Evolutionary conservation across 345 rosid species (phyloP).

Genomic region (Salix suchowensis): DNA sequence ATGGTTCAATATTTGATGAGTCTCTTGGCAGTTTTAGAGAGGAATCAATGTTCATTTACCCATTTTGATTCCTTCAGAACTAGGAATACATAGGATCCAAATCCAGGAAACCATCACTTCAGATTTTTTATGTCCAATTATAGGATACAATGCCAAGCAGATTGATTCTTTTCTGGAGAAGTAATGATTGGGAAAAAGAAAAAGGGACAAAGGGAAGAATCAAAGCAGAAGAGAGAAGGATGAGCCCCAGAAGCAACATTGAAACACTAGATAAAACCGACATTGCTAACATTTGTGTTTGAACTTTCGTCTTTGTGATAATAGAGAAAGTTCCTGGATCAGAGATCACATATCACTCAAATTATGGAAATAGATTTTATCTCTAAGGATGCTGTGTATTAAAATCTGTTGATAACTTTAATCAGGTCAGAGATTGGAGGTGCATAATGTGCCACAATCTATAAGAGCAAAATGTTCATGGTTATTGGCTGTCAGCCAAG

Average conservation of each 20-base stretch:
- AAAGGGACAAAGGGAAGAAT: neutral
- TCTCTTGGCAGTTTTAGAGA: neutral
- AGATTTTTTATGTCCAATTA: neutral
- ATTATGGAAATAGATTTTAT: neutral
- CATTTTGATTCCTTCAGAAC: neutral
- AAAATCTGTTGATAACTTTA: conserved; percentile 2
- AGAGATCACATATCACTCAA: neutral
- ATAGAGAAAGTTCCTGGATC: neutral
- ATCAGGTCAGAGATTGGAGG: neutral
- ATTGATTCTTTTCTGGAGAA: neutral
- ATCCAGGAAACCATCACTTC: neutral
- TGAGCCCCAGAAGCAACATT: neutral
- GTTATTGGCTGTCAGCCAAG: conserved; percentile 7
- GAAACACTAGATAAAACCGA: neutral
- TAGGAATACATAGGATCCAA: neutral
- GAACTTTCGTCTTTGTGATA: neutral
- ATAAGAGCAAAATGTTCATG: neutral
- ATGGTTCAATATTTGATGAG: neutral
- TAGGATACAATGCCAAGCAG: neutral
- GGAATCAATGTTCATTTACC: neutral
- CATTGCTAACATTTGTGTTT: neutral
- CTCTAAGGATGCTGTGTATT: neutral
- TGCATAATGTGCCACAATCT: conserved; percentile 3
- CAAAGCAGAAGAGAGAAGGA: neutral
- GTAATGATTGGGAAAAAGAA: neutral